phyloP scores from a whole-genome alignment of 768 basidiomycete genomes.

The Leucosporidium yakuticum region DNA sequence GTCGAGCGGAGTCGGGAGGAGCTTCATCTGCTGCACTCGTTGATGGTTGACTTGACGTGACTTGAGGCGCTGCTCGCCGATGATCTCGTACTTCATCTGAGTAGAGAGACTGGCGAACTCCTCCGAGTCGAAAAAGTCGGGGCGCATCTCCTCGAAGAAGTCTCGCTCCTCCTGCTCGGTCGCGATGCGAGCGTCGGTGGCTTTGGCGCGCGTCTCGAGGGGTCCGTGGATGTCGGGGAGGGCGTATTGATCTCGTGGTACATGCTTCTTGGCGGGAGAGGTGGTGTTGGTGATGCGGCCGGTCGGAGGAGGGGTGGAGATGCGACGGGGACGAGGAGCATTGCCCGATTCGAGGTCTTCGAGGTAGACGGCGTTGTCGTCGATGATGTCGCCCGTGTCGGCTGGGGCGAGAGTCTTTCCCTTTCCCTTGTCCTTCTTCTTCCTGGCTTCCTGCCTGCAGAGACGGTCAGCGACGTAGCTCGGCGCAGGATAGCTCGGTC shows the following conservation, averaged over 20 bases:
- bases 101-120: slow-evolving; percentile 89
- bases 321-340: slow-evolving; percentile 51
- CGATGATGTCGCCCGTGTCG: slow-evolving; percentile 53
- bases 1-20: slow-evolving; percentile 76
- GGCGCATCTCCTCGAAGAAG: slow-evolving; percentile 94
- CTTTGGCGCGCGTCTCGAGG: slow-evolving; percentile 61
- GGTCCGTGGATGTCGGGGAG: slow-evolving; percentile 66
- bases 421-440: background rate
- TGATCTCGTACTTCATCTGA: slow-evolving; percentile 95
- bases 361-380: slow-evolving; percentile 74
- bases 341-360: slow-evolving; percentile 61
- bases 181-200: slow-evolving; percentile 84
- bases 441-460: too few relatives aligned
- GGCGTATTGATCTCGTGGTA: slow-evolving; percentile 70
- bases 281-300: slow-evolving; percentile 32
- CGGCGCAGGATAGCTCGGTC: background rate
- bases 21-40: slow-evolving; percentile 84
- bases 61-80: slow-evolving; percentile 88
- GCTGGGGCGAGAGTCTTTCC: slow-evolving; percentile 43
- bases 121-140: slow-evolving; percentile 83
- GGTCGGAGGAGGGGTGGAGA: background rate
- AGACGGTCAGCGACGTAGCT: background rate
- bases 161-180: slow-evolving; percentile 88
- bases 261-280: slow-evolving; percentile 44
- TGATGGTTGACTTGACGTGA: slow-evolving; percentile 90